These are phyloP conservation scores for Cutaneotrichosporon cavernicola DNA, from an alignment of 1,284 basidiomycete species.

Conservation along the genomic window DNA sequence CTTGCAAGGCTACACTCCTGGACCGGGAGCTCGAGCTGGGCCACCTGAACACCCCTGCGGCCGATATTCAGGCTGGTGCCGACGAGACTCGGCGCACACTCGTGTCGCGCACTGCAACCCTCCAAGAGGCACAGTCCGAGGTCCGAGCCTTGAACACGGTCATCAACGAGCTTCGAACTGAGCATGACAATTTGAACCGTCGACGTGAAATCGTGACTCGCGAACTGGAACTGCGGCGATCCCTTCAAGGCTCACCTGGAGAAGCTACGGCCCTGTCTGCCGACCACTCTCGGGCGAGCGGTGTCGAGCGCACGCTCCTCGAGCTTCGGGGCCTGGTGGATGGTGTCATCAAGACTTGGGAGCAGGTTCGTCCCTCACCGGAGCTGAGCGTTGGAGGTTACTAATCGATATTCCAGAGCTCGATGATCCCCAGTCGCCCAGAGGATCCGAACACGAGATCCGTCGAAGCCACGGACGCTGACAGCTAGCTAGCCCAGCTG, in stretches of 20 bases:
- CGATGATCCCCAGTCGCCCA: slow-evolving; percentile 9
- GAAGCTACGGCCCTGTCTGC: slow-evolving; percentile 1
- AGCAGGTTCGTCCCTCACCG: slow-evolving; percentile 32
- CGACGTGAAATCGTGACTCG: slow-evolving; percentile 31
- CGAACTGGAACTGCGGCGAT: slow-evolving; percentile 35
- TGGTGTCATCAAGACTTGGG: slow-evolving; percentile 41
- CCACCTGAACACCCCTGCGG: slow-evolving; percentile 9
- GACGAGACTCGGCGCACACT: slow-evolving; percentile 24
- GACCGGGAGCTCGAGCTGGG: slow-evolving; percentile 29
- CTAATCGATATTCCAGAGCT: background rate
- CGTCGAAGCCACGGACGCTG: background rate
- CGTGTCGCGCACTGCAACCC: slow-evolving; percentile 12
- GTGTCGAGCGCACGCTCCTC: slow-evolving; percentile 41
- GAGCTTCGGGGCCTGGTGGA: slow-evolving; percentile 47
- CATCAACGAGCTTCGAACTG: slow-evolving; percentile 32
- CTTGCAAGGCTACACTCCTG: slow-evolving; percentile 28
- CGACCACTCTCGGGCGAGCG: slow-evolving; percentile 16
- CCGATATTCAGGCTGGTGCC: slow-evolving; percentile 6
- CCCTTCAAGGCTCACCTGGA: slow-evolving; percentile 18
- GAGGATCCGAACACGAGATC: slow-evolving; percentile 1
- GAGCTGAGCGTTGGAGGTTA: background rate
- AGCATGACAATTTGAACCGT: slow-evolving; percentile 33
- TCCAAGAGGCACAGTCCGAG: slow-evolving; percentile 30
- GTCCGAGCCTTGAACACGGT: slow-evolving; percentile 33
- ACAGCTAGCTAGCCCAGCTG: background rate